These are phyloP conservation scores for Suillus fuscotomentosus DNA, from an alignment of 768 basidiomycete species.

Conservation along the genomic window DNA sequence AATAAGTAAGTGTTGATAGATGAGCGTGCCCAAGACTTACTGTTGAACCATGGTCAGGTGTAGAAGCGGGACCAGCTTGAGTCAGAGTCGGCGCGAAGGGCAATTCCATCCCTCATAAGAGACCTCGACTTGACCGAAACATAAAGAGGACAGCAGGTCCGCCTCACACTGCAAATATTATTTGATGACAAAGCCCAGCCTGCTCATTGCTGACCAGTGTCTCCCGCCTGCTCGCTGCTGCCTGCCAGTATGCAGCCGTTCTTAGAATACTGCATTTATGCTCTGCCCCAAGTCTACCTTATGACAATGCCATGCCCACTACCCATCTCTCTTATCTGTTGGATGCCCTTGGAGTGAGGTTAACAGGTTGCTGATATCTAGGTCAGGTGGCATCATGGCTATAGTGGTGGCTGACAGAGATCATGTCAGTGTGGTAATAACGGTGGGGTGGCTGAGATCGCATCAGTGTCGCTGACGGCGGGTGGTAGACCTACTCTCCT, in stretches of 20 bases:
- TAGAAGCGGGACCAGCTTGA: conserved; percentile 11
- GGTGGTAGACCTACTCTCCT: conserved; percentile 49
- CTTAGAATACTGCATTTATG: neutral
- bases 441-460: too few species aligned
- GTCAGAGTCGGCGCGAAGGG: conserved; percentile 23
- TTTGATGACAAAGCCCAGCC: too few species aligned
- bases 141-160: conserved; percentile 77
- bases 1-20: conserved; percentile 1
- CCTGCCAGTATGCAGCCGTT: too few species aligned
- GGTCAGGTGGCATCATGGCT: too few species aligned
- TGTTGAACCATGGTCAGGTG: conserved; percentile 17
- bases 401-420: too few species aligned
- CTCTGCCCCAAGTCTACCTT: neutral
- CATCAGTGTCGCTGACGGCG: too few species aligned
- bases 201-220: too few species aligned
- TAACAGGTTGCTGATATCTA: too few species aligned
- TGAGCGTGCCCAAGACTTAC: conserved; percentile 14
- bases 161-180: conserved; percentile 72
- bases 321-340: too few species aligned
- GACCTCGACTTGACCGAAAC: conserved; percentile 84
- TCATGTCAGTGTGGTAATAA: too few species aligned
- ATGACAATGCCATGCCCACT: neutral
- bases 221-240: too few species aligned
- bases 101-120: conserved; percentile 87
- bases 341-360: too few species aligned